Base-by-base conservation (phyloP, 2,329 filamentous ascomycete species). In the Onygena corvina region DNA sequence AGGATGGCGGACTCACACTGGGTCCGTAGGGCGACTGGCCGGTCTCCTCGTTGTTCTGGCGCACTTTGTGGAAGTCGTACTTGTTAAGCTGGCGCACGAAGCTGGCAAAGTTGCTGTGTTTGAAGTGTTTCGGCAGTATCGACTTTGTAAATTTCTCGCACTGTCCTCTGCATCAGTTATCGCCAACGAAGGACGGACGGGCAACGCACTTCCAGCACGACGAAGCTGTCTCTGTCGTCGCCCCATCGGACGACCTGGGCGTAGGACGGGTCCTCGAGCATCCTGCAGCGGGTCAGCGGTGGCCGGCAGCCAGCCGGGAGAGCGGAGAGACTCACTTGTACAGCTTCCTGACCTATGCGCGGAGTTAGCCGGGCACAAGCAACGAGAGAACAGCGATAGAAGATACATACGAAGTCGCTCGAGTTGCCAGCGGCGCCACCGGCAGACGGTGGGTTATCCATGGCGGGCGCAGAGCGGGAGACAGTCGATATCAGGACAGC, bases 131-230 rank as follows among this genome's bases (percentile, higher is more conserved):
- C 2, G 92, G 92, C 12, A 98, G 79, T 59, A 98, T 94, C 33
- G 86, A 84, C 66, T 95, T 94, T 18, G 92, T 96, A 63, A 98
- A 98, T 67, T 94, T 94, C 66, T 96, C 90, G 67, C 93, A 94
- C 90, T 95, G 65, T 29, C 27, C 11, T 29, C 27, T 11, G 5
- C 5, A 29, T 9, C 3, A 11, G 16, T 21, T 21, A 36, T 38
- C 30, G 9, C 30, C 6, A n/a, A n/a, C n/a, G n/a, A n/a, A n/a
- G n/a, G n/a, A n/a, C n/a, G n/a, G n/a, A n/a, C n/a, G n/a, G n/a
- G n/a, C n/a, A 25, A 21, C 30, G 53, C 75, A 95, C 92, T 79
- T 98, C 92, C 48, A 96, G 74, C 46, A 98, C 93, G 51, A 98
- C 90, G 63, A 98, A 98, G 58, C 88, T 94, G 63, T 95, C 86